Conservation (phyloP, 2,329 filamentous ascomycete genomes). For the Penicillium sp. region DNA sequence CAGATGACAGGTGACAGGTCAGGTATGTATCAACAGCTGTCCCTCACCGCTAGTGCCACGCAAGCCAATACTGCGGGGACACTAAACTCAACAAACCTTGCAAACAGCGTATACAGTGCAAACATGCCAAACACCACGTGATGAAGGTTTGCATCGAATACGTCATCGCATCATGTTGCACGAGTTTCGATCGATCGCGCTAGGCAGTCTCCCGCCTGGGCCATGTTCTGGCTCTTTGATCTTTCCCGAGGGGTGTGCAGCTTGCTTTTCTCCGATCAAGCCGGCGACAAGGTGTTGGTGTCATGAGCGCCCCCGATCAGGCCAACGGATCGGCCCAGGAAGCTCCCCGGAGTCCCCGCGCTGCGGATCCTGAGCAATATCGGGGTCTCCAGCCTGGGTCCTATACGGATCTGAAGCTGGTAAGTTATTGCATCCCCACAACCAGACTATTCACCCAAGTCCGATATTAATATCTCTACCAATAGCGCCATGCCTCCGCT, state of each 20-base stretch:
- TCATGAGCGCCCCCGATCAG: slow-evolving; percentile 27
- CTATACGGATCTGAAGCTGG: slow-evolving; percentile 52
- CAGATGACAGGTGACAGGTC: slow-evolving; percentile 8
- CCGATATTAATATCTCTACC: slow-evolving; percentile 5
- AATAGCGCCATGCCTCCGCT: slow-evolving; percentile 55
- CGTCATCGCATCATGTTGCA: slow-evolving; percentile 29
- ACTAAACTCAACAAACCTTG: slow-evolving; percentile 16
- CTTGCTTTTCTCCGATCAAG: background rate
- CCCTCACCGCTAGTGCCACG: slow-evolving; percentile 30
- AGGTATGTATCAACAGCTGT: slow-evolving; percentile 16
- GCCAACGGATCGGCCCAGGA: slow-evolving; percentile 16
- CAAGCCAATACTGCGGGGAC: slow-evolving; percentile 23
- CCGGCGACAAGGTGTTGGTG: slow-evolving; percentile 11
- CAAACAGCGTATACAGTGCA: slow-evolving; percentile 28
- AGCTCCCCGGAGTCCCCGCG: slow-evolving; percentile 13
- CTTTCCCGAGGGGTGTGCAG: slow-evolving; percentile 6
- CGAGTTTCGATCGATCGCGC: slow-evolving; percentile 16
- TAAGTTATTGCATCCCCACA: slow-evolving; percentile 25
- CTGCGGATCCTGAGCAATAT: slow-evolving; percentile 21
- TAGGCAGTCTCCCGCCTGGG: slow-evolving; percentile 12
- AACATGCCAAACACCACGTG: slow-evolving; percentile 6
- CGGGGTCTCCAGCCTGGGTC: slow-evolving; percentile 45
- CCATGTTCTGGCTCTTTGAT: slow-evolving; percentile 9
- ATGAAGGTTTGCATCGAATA: slow-evolving; percentile 14
- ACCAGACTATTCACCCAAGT: background rate